A percentile compares a stretch with the other conserved stretches of the same genome.
Evolutionary conservation across 2,329 filamentous ascomycete genomes (phyloP).

Genomic region (Cladosporium sp.): DNA sequence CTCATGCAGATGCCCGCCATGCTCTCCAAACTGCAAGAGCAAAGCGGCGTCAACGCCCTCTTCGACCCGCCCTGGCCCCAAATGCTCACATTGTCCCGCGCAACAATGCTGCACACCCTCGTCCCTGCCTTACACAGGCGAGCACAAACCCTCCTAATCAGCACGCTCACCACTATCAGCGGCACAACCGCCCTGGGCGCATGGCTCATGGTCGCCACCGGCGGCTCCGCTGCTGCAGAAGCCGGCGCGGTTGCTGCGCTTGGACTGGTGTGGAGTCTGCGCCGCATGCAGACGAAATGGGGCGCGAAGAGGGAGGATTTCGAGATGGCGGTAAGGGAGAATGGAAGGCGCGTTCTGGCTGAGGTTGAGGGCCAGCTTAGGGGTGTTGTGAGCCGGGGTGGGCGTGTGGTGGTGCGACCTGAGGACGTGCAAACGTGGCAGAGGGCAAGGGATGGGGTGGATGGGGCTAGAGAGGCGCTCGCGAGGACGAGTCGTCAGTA

Average conservation of each 20-base stretch:
- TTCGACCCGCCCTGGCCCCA: conserved; percentile 64
- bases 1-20: conserved; percentile 32
- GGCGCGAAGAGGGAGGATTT: conserved; percentile 54
- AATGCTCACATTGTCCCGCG: conserved; percentile 71
- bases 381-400: conserved; percentile 47
- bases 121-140: conserved; percentile 48
- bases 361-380: conserved; percentile 54
- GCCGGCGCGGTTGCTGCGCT: conserved; percentile 60
- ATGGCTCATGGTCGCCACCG: conserved; percentile 56
- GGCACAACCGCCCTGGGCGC: conserved; percentile 54
- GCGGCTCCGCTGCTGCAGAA: conserved; percentile 56
- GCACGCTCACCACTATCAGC: conserved; percentile 72
- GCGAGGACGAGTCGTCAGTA: conserved; percentile 29
- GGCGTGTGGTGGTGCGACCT: conserved; percentile 37
- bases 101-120: conserved; percentile 43
- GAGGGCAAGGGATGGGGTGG: conserved; percentile 47
- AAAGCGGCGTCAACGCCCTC: conserved; percentile 34
- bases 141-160: conserved; percentile 59
- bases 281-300: conserved; percentile 61
- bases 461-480: conserved; percentile 49
- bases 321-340: conserved; percentile 56
- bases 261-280: conserved; percentile 58
- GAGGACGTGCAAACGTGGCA: conserved; percentile 43
- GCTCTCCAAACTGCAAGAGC: conserved; percentile 28
- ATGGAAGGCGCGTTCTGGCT: conserved; percentile 57